A percentile compares a stretch with the other conserved stretches of the same genome.
Evolutionary conservation across 2,329 filamentous ascomycete genomes (phyloP).

Genomic region (Paramyrothecium sp.): DNA sequence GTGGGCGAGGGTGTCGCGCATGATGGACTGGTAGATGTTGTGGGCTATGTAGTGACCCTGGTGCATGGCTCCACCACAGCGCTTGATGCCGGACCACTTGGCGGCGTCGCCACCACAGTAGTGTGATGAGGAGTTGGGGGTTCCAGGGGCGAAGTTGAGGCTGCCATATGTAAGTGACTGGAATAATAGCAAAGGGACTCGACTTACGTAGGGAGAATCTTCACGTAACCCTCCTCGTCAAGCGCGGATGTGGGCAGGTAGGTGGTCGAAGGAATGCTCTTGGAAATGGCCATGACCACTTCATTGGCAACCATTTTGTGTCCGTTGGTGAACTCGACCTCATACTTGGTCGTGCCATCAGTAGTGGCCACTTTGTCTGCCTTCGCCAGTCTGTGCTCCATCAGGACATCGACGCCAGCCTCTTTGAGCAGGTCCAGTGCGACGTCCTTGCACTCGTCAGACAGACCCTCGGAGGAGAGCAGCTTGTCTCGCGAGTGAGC

Average conservation of each 20-base stretch:
- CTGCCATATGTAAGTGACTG: slow-evolving; percentile 26
- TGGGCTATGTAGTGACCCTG: slow-evolving; percentile 65
- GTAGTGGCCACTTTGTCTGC: slow-evolving; percentile 43
- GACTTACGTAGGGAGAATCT: slow-evolving; percentile 54
- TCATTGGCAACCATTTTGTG: slow-evolving; percentile 58
- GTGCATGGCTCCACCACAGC: slow-evolving; percentile 73
- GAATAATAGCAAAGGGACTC: not conserved
- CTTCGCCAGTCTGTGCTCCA: slow-evolving; percentile 56
- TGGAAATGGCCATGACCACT: slow-evolving; percentile 69
- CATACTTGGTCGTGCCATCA: slow-evolving; percentile 38
- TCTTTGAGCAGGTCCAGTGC: slow-evolving; percentile 58
- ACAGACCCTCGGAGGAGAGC: slow-evolving; percentile 70
- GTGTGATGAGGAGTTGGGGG: slow-evolving; percentile 59
- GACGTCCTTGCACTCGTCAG: slow-evolving; percentile 65
- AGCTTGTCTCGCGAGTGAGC: slow-evolving; percentile 71
- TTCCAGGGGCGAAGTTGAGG: slow-evolving; percentile 50
- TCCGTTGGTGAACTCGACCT: slow-evolving; percentile 60
- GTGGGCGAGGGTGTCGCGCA: slow-evolving; percentile 35
- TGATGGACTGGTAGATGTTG: slow-evolving; percentile 66
- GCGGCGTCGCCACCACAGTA: slow-evolving; percentile 70
- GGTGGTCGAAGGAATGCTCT: slow-evolving; percentile 57
- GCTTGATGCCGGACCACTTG: slow-evolving; percentile 76
- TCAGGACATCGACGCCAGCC: slow-evolving; percentile 62
- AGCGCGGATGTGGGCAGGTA: slow-evolving; percentile 60
- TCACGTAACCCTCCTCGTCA: slow-evolving; percentile 65